Conservation (phyloP, 306 rosid species). For the Gastrolobium villosum region DNA sequence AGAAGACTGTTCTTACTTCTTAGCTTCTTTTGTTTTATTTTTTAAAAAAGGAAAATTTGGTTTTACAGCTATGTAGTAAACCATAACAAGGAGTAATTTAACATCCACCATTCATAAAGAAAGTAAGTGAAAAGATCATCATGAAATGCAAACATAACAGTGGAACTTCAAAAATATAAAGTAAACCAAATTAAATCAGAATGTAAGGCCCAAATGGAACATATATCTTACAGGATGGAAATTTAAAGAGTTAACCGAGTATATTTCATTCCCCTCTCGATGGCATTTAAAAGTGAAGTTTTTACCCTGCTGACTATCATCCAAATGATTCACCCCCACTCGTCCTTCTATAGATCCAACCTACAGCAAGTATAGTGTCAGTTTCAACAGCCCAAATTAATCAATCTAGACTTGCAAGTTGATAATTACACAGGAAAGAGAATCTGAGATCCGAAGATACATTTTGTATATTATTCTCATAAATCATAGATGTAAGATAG, state of each 20-base stretch:
- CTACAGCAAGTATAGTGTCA: conserved; percentile 56
- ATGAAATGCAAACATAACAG: conserved; percentile 21
- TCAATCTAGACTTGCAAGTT: conserved; percentile 29
- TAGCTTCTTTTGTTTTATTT: background rate
- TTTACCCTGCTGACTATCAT: conserved; percentile 77
- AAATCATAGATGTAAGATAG: conserved; percentile 16
- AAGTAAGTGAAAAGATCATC: background rate
- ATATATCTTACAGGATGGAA: conserved; percentile 89
- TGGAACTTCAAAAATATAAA: conserved; percentile 24
- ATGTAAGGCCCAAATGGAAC: conserved; percentile 28
- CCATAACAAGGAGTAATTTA: conserved; percentile 15
- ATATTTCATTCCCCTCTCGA: conserved; percentile 85
- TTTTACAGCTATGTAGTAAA: background rate
- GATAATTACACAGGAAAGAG: conserved; percentile 16
- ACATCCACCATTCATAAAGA: background rate
- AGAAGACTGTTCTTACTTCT: background rate
- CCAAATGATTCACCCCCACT: conserved; percentile 97
- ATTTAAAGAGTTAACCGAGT: conserved; percentile 92
- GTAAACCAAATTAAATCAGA: conserved; percentile 24
- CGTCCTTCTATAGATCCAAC: conserved; percentile 97
- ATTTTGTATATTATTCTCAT: conserved; percentile 30
- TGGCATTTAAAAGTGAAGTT: conserved; percentile 98
- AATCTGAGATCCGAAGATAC: conserved; percentile 3
- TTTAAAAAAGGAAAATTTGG: background rate
- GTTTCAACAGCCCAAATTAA: conserved; percentile 46